Conservation (phyloP, 495 filamentous ascomycete genomes). For the Penicillium dipodomyicola region DNA sequence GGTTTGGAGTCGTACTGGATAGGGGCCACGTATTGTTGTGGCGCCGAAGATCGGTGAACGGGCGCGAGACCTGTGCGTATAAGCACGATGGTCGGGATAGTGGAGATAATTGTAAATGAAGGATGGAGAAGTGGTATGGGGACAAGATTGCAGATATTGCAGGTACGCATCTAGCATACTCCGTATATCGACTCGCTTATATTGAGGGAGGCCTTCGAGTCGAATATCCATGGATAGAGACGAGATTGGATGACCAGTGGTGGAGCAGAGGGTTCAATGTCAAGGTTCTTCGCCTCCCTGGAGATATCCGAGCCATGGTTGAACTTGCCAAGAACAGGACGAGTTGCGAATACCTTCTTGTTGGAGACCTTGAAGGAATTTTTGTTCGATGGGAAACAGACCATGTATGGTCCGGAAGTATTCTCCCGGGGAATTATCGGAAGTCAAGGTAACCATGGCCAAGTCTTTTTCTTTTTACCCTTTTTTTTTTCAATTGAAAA, state of each 20-base stretch:
- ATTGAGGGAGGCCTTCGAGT: not conserved
- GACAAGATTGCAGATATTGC: not conserved
- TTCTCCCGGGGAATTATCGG: conserved; percentile 3
- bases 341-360: too few species aligned
- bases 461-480: not conserved
- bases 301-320: not conserved
- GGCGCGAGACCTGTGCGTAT: not conserved
- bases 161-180: not conserved
- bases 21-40: not conserved
- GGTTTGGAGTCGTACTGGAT: not conserved
- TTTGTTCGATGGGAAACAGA: conserved; percentile 2
- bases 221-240: not conserved
- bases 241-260: not conserved
- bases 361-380: not conserved
- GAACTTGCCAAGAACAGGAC: not conserved
- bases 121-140: not conserved
- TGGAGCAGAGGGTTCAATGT: not conserved
- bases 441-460: not conserved
- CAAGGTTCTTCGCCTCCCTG: not conserved
- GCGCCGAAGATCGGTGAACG: not conserved
- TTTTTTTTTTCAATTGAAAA: not conserved
- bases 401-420: conserved; percentile 8
- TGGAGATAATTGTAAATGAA: not conserved
- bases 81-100: not conserved
- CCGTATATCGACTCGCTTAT: not conserved